Percentiles rank a stretch among this genome's conserved stretches.
Evolutionary conservation across 2,329 filamentous ascomycete species (phyloP).

Genomic region (Zymoseptoria tritici): DNA sequence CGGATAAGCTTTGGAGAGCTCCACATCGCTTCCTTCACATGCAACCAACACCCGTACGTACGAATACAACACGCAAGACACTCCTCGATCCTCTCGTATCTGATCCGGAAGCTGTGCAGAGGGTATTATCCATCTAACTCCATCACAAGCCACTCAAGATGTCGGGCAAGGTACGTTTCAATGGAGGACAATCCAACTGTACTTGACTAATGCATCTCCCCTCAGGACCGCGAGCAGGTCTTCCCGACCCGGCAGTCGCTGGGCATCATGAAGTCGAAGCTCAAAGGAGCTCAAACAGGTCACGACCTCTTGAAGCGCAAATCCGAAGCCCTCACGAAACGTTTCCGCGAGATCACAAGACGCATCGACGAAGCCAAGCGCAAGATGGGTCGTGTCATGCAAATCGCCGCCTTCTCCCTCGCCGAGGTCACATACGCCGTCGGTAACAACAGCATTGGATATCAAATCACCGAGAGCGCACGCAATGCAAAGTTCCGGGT

Average conservation of each 20-base stretch:
- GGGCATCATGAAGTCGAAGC: constrained; percentile 94
- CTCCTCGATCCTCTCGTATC: too few relatives aligned
- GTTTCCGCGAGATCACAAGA: constrained; percentile 73
- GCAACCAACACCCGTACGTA: too few relatives aligned
- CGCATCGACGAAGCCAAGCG: constrained; percentile 98
- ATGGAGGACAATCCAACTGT: background rate
- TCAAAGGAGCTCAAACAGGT: constrained; percentile 71
- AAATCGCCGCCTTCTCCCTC: constrained; percentile 94
- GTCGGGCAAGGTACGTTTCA: constrained; percentile 20
- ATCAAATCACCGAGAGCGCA: constrained; percentile 94
- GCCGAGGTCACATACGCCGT: constrained; percentile 97
- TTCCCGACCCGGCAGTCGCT: constrained; percentile 97
- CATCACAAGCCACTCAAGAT: constrained; percentile 13
- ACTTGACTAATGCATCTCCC: background rate
- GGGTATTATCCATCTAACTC: too few relatives aligned
- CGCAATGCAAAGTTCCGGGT: constrained; percentile 89
- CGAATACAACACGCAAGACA: too few relatives aligned
- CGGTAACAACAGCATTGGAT: constrained; percentile 79
- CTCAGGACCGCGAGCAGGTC: constrained; percentile 85
- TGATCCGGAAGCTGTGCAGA: too few relatives aligned
- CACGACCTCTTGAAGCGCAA: constrained; percentile 95
- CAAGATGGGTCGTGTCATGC: constrained; percentile 99
- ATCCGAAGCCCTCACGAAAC: constrained; percentile 95
- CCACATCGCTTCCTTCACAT: too few relatives aligned
- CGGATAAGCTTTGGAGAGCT: too few relatives aligned